Evolutionary conservation across 2,329 filamentous ascomycete genomes (phyloP), one percentile per base, ranked within the genome.

Genomic region (Diaporthe vexans): DNA sequence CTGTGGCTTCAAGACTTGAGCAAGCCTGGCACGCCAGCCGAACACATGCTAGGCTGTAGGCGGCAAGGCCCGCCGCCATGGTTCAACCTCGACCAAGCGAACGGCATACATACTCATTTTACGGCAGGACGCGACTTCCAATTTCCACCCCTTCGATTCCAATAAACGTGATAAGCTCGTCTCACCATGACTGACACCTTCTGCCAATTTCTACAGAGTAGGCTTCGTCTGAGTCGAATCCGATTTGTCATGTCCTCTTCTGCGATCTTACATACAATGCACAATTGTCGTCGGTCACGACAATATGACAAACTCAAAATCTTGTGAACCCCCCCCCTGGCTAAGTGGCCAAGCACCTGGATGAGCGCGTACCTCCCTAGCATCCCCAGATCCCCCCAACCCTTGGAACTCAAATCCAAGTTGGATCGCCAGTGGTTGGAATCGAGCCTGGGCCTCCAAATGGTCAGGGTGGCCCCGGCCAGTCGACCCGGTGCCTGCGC

Each of bases 361-460:
- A 40, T 29, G 17, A 46, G 26, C 58, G 37, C 43, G 17, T 46
- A 29, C 58, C 61, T 48, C 19, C 43, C 43, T 67, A 67, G 61
- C 61, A 67, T 21, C 21, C 19, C 61, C 3, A 3, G 40, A 4
- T 15, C 19, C 40, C 40, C 40, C 40, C 46, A 52, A 37, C 46
- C 33, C 46, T 37, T 54, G 63, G 63, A 68, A 54, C 63, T 68
- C 48, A 54, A 40, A 40, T 40, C 33, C 46, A 54, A 68, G 63
- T 54, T 68, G 63, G 63, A 68, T 68, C 63, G 63, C 48, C 63
- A 40, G 46, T 68, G 63, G 63, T 67, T 67, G 63, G 46, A 51
- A 51, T 51, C 21, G 46, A 29, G 40, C 24, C 48, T 13, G n/a
- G 52, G 17, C 26, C 26, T 19, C 17, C 17, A 65, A 48, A 21